Base-by-base conservation (phyloP, 305 asterid species). In the Fraxinus floribunda region DNA sequence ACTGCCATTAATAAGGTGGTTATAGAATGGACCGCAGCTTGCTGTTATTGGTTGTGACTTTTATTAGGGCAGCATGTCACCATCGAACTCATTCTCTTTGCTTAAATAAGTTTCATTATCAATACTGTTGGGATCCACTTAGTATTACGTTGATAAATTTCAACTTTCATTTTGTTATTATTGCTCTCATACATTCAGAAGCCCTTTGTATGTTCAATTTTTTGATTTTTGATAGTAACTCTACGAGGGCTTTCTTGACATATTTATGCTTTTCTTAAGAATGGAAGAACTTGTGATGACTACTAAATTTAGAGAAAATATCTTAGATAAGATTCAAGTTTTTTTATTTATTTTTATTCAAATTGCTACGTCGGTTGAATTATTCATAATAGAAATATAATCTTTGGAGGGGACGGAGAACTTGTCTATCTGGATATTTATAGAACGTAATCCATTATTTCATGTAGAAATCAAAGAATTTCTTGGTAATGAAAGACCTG, bases 1-100 rank as follows among this genome's bases (percentile, higher is more conserved):
- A 82, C 84, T 62, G 57, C 83, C 84, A 85, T 80, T 85, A 85
- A 78, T 79, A 49, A 4, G 87, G 78, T 84, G 84, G 82, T 71
- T 60, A 75, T 39, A 39, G 62, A 80, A 39, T 83, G 81, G 80
- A 81, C 83, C 79, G 75, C 75, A 26, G 8, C 80, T 75, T 39
- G 66, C 79, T 35, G 75, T 41, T 26, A 10, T 71, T 2, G 76
- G 82, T 41, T 38, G 85, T 80, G 82, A 84, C 78, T 26, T 77
- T 64, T 75, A 10, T 29, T 70, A 7, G 57, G 79, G 11, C 30
- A 55, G 70, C 26, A 46, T 57, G 77, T 86, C n/a, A 2, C 73
- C 35, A 8, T 70, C 24, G 72, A 52, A 74, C 55, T 80, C 64
- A 76, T 80, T 83, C 76, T 34, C 24, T 22, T 46, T 18, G 24